Percentiles rank a stretch among this genome's conserved stretches.
Conservation (phyloP, 2,329 filamentous ascomycete genomes). For the Colletotrichum musae region DNA sequence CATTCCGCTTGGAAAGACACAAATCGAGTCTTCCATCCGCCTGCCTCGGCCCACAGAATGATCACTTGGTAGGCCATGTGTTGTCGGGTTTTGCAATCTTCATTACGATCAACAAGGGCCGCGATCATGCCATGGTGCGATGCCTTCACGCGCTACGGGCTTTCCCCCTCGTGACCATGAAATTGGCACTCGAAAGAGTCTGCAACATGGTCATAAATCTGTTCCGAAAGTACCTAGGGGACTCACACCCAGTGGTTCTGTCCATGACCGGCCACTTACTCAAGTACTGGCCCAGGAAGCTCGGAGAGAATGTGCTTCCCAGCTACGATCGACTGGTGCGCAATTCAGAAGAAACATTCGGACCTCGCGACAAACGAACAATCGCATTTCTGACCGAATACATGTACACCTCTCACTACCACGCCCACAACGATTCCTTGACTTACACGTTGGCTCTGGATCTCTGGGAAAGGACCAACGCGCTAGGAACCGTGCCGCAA, state of each 20-base stretch:
- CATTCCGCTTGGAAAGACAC: not conserved
- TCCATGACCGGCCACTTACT: slow-evolving; percentile 5
- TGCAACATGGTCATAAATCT: not conserved
- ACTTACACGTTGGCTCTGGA: not conserved
- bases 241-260: not conserved
- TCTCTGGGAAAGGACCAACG: slow-evolving; percentile 3
- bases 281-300: slow-evolving; percentile 8
- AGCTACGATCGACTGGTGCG: not conserved
- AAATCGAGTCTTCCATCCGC: not conserved
- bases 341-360: not conserved
- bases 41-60: not conserved
- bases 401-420: slow-evolving; percentile 7
- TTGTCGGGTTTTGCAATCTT: not conserved
- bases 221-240: not conserved
- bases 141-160: not conserved
- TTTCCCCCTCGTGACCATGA: not conserved
- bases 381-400: slow-evolving; percentile 5
- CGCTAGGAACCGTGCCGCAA: not conserved
- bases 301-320: slow-evolving; percentile 1
- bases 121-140: not conserved
- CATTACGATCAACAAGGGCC: not conserved
- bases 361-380: not conserved
- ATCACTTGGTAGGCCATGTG: not conserved
- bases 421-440: not conserved
- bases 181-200: slow-evolving; percentile 3